A percentile compares a stretch with the other conserved stretches of the same genome.
These are phyloP conservation scores for Acer negundo DNA, from an alignment of 345 rosid genomes.

Conservation along the genomic window DNA sequence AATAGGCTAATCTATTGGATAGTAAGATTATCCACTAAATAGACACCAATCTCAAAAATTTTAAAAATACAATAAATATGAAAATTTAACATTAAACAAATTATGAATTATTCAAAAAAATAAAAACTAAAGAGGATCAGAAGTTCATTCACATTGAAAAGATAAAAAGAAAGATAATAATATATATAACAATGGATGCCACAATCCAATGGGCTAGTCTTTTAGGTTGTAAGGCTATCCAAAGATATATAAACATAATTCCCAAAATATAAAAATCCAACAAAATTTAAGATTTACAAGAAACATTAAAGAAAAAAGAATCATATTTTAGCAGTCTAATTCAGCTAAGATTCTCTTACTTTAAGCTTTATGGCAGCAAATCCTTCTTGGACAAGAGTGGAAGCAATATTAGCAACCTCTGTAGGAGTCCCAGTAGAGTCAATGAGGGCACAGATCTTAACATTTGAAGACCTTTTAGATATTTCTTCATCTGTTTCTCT, in stretches of 20 bases:
- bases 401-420: conserved; percentile 72
- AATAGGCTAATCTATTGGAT: not conserved
- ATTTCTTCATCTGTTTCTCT: conserved; percentile 39
- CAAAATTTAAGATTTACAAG: no score
- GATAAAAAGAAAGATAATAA: no score
- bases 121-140: not conserved
- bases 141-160: not conserved
- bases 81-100: no score
- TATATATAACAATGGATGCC: no score
- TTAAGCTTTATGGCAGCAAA: conserved; percentile 84
- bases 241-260: not conserved
- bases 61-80: no score
- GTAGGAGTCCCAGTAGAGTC: conserved; percentile 73
- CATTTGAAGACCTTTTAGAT: conserved; percentile 40
- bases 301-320: not conserved
- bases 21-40: not conserved
- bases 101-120: no score
- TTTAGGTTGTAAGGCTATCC: not conserved
- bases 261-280: not conserved
- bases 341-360: conserved; percentile 43
- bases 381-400: conserved; percentile 73
- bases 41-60: not conserved
- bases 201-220: not conserved
- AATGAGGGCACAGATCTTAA: conserved; percentile 82
- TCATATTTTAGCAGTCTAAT: conserved; percentile 10